Evolutionary conservation across 2,329 filamentous ascomycete genomes (phyloP).

Genomic region (Cladosporium colombiae): DNA sequence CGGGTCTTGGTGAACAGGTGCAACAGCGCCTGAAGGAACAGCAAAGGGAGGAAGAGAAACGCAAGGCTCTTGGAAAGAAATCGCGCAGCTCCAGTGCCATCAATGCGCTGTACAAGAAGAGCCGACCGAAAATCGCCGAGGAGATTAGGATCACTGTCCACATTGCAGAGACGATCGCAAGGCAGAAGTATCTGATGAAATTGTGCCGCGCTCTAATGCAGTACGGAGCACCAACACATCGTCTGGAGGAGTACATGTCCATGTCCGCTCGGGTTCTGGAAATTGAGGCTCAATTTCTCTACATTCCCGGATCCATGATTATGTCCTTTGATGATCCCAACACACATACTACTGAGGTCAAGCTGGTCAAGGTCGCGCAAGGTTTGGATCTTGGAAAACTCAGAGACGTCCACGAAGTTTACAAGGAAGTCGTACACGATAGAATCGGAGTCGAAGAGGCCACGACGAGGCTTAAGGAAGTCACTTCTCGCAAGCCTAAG

Average conservation of each 20-base stretch:
- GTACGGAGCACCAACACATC: constrained; percentile 87
- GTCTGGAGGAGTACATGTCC: constrained; percentile 86
- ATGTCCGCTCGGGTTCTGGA: constrained; percentile 88
- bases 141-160: constrained; percentile 62
- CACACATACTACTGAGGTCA: constrained; percentile 78
- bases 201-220: constrained; percentile 85
- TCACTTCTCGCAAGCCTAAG: constrained; percentile 59
- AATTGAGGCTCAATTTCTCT: constrained; percentile 86
- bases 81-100: constrained; percentile 36
- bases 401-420: constrained; percentile 72
- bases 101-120: constrained; percentile 37
- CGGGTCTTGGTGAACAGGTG: constrained; percentile 46
- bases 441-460: constrained; percentile 72
- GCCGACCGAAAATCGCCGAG: constrained; percentile 46
- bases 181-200: constrained; percentile 80
- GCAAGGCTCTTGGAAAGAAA: constrained; percentile 24
- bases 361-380: constrained; percentile 67
- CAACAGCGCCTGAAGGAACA: constrained; percentile 42
- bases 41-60: constrained; percentile 40
- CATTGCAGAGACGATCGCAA: constrained; percentile 69
- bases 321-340: constrained; percentile 78
- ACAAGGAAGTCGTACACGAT: constrained; percentile 79
- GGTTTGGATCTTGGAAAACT: constrained; percentile 74
- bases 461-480: constrained; percentile 62
- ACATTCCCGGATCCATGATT: constrained; percentile 91